Evolutionary conservation across 108 stramenopile genomes (phyloP).

Genomic region (Asterionellopsis glacialis): DNA sequence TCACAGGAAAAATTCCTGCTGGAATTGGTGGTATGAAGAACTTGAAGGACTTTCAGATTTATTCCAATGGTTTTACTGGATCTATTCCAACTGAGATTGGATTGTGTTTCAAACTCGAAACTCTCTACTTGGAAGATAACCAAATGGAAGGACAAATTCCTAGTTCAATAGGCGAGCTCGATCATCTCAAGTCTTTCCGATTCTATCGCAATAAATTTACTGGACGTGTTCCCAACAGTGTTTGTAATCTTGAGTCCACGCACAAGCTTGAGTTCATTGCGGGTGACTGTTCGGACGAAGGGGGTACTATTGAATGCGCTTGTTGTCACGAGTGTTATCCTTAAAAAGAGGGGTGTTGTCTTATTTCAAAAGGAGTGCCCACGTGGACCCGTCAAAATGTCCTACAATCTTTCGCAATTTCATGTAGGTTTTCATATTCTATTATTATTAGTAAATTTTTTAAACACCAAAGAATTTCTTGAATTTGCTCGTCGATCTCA

Average conservation of each 20-base stretch:
- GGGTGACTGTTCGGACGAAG: constrained; percentile 1
- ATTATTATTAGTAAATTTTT: too few species aligned
- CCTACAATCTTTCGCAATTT: too few species aligned
- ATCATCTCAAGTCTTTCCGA: neutral
- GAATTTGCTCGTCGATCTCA: too few species aligned
- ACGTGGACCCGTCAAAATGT: too few species aligned
- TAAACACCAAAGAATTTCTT: too few species aligned
- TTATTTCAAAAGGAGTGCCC: too few species aligned
- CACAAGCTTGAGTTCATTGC: constrained; percentile 1
- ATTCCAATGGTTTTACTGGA: constrained; percentile 27
- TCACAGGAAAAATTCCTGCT: constrained; percentile 14
- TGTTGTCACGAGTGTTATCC: constrained; percentile 12
- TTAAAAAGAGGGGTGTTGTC: neutral
- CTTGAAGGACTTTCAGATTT: constrained; percentile 7
- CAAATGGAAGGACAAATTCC: constrained; percentile 9
- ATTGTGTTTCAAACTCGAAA: constrained; percentile 3
- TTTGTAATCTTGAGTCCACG: neutral
- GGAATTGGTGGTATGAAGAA: constrained; percentile 17
- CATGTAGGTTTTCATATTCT: too few species aligned
- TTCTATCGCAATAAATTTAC: constrained; percentile 1
- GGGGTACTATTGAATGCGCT: constrained; percentile 2
- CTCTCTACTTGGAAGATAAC: constrained; percentile 5
- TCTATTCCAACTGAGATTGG: constrained; percentile 21
- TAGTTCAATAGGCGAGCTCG: constrained; percentile 1
- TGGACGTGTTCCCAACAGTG: neutral